Percentiles rank a stretch among this genome's conserved stretches.
phyloP scores from a whole-genome alignment of 2,329 filamentous ascomycete species.

The Trichoderma brevicompactum region DNA sequence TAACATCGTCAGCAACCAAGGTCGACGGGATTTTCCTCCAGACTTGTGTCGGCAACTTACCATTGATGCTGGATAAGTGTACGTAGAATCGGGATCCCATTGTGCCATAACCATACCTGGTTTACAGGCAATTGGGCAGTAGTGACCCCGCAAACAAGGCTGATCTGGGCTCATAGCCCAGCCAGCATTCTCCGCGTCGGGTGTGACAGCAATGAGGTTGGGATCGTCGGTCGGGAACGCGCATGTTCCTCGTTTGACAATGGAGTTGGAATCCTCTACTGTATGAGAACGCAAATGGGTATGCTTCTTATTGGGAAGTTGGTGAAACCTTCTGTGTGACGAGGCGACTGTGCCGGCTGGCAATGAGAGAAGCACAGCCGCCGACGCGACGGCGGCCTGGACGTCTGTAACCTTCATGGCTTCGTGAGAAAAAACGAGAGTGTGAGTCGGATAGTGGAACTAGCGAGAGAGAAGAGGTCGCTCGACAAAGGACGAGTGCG shows the following conservation, averaged over 20 bases:
- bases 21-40: not conserved
- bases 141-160: conserved; percentile 66
- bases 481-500: conserved; percentile 8
- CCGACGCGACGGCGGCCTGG: conserved; percentile 55
- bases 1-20: conserved; percentile 40
- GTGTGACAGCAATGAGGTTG: conserved; percentile 70
- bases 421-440: conserved; percentile 26
- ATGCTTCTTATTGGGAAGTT: conserved; percentile 49
- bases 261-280: conserved; percentile 32
- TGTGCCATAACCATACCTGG: conserved; percentile 77
- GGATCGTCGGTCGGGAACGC: conserved; percentile 65
- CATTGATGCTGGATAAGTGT: conserved; percentile 72
- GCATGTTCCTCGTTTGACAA: conserved; percentile 65
- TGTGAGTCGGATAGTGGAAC: conserved; percentile 21
- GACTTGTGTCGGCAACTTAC: conserved; percentile 50
- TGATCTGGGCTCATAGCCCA: conserved; percentile 82
- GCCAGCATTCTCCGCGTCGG: conserved; percentile 66
- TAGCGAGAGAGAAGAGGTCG: conserved; percentile 13
- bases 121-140: conserved; percentile 78
- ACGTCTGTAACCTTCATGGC: conserved; percentile 60
- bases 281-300: conserved; percentile 39
- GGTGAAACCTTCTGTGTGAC: conserved; percentile 44
- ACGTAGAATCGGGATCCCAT: conserved; percentile 74
- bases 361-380: conserved; percentile 51
- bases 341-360: conserved; percentile 43